Evolutionary conservation across 1,284 basidiomycete species (phyloP).

Genomic region (Dichomitus squalens): DNA sequence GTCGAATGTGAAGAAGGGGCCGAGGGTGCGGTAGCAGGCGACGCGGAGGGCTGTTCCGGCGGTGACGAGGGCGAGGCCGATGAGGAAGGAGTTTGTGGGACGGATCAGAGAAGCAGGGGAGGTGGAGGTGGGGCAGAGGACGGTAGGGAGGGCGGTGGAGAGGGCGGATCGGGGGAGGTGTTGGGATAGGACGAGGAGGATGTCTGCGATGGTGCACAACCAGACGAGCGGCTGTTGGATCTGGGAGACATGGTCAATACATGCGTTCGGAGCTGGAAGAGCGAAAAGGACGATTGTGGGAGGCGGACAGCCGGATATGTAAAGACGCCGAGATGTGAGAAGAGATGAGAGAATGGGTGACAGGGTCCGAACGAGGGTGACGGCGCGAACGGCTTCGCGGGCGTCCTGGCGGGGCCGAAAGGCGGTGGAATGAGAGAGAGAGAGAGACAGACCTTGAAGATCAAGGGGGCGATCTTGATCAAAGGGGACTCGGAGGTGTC

Average conservation of each 20-base stretch:
- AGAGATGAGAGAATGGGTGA: not conserved
- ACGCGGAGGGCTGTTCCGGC: constrained; percentile 46
- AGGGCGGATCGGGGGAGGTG: constrained; percentile 32
- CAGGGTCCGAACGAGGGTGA: not conserved
- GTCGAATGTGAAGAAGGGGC: constrained; percentile 64
- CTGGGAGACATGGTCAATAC: constrained; percentile 32
- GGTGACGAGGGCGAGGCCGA: constrained; percentile 50
- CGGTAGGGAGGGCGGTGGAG: constrained; percentile 25
- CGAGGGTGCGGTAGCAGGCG: constrained; percentile 44
- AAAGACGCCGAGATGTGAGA: not conserved
- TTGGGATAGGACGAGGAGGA: constrained; percentile 46
- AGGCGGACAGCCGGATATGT: not conserved
- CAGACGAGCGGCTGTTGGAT: constrained; percentile 53
- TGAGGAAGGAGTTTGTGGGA: constrained; percentile 49
- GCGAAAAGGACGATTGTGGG: not conserved
- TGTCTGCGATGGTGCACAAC: constrained; percentile 51
- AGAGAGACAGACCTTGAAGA: constrained; percentile 51
- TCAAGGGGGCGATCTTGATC: constrained; percentile 56
- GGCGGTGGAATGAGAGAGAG: not conserved
- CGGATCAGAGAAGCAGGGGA: constrained; percentile 37
- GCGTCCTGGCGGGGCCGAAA: not conserved
- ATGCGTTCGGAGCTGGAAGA: not conserved
- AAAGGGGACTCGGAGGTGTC: constrained; percentile 55
- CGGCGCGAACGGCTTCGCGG: not conserved
- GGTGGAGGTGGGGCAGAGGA: constrained; percentile 26